Conservation (phyloP, 176 grass and related monocot species). For the Eragrostis nindensis region DNA sequence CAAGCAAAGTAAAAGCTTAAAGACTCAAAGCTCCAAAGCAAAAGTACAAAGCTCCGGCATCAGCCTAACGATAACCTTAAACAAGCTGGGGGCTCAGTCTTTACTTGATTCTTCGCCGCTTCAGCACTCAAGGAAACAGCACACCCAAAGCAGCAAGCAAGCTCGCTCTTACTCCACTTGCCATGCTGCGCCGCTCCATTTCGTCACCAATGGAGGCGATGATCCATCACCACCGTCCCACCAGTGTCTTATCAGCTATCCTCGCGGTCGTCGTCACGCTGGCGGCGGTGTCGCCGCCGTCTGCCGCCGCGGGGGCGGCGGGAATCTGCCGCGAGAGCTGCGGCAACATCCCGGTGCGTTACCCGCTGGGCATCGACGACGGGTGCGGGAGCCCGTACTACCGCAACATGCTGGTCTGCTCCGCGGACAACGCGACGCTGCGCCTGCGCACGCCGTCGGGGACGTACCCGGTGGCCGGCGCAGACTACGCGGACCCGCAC, state of each 20-base stretch:
- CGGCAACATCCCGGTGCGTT: constrained; percentile 68
- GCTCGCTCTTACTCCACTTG: too few species aligned
- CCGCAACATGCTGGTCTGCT: constrained; percentile 77
- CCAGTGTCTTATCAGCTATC: constrained; percentile 22
- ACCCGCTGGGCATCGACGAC: constrained; percentile 83
- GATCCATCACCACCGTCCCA: not conserved
- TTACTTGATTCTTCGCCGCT: constrained; percentile 6
- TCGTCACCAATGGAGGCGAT: constrained; percentile 34
- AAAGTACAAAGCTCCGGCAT: constrained; percentile 24
- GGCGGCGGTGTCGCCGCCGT: not conserved
- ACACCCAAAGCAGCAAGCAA: constrained; percentile 4
- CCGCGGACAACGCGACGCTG: constrained; percentile 64
- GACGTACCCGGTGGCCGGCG: constrained; percentile 62
- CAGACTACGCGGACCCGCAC: constrained; percentile 86
- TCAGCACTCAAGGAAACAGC: not conserved
- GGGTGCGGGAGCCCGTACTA: constrained; percentile 96
- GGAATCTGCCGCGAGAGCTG: constrained; percentile 70
- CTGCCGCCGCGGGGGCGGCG: constrained; percentile 37
- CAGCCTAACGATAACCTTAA: not conserved
- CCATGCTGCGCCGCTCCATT: not conserved
- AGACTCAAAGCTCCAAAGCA: constrained; percentile 31
- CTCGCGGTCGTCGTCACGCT: not conserved
- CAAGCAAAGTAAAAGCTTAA: constrained; percentile 46
- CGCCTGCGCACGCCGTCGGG: constrained; percentile 83
- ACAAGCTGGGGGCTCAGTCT: not conserved